These are phyloP conservation scores for Mycena citricolor DNA, from an alignment of 1,284 basidiomycete genomes.

Conservation along the genomic window DNA sequence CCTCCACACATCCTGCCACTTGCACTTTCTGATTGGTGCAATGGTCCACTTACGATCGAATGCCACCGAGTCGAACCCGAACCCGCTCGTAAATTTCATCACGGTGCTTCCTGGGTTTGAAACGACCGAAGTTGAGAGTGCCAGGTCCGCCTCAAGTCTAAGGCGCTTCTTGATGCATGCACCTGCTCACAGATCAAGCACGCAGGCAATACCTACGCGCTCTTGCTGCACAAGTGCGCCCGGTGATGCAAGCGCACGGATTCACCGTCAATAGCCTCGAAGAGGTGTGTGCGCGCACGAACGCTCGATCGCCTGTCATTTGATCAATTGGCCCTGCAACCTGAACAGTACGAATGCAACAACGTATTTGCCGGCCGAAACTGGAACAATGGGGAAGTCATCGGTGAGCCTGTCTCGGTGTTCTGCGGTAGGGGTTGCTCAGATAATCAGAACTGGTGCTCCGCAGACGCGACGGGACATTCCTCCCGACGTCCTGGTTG, in stretches of 20 bases:
- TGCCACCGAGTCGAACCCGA: conserved; percentile 68
- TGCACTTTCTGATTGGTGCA: too few species aligned
- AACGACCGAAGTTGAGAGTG: conserved; percentile 50
- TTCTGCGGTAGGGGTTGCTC: not conserved
- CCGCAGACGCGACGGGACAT: conserved; percentile 55
- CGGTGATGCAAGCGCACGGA: conserved; percentile 77
- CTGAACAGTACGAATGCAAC: conserved; percentile 67
- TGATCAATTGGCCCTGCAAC: conserved; percentile 1
- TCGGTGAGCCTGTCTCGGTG: conserved; percentile 47
- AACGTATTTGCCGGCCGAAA: conserved; percentile 75
- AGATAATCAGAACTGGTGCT: conserved; percentile 63
- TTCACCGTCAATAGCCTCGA: conserved; percentile 75
- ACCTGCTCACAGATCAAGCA: not conserved
- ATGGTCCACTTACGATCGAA: conserved; percentile 78
- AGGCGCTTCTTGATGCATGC: too few species aligned
- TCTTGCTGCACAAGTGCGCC: conserved; percentile 76
- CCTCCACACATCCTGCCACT: too few species aligned
- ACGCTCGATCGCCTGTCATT: too few species aligned
- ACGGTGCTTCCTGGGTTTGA: conserved; percentile 49
- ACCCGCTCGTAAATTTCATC: conserved; percentile 75
- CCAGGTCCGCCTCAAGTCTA: too few species aligned
- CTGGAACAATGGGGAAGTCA: conserved; percentile 76
- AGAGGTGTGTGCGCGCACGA: conserved; percentile 50
- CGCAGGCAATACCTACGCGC: conserved; percentile 69
- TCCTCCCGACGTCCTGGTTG: conserved; percentile 63